Evolutionary conservation across 768 basidiomycete genomes (phyloP), one percentile per base, ranked within the genome.

Genomic region (Agrocybe chaxingu): DNA sequence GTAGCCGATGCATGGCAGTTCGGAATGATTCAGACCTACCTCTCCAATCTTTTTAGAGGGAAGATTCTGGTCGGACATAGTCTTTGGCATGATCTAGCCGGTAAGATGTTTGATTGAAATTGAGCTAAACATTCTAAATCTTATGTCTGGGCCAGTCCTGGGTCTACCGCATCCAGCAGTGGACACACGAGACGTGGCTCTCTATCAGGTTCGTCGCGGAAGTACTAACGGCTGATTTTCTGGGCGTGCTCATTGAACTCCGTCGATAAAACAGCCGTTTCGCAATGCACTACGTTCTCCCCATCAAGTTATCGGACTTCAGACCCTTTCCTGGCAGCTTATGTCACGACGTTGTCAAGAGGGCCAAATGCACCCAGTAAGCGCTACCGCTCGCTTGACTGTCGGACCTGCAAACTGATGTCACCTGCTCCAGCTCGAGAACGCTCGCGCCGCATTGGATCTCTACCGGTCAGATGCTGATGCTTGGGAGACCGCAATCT

Each of bases 121-220:
- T 24, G 5, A 24, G 24, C 24, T 24, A 24, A 24, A 24, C 24
- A 5, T 24, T 33, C 36, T 56, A 35, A 53, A 29, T 54, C 33
- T 43, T 47, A 39, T 18, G 42, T 48, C 49, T 40, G 24, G 24
- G 5, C 24, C 59, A 89, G 89, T 92, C 12, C 76, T 92, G 46
- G 89, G 89, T 12, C 83, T 91, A 52, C 86, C 88, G 11, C 89
- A 91, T 66, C 79, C 84, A 32, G 88, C 89, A 11, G 84, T 86
- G 7, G 73, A 76, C 43, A 92, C 90, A 9, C 80, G 90, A 45
- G 90, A 92, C 62, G 87, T 90, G 47, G 89, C 83, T 3, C 68
- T 92, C 31, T 92, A 89, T 66, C 78, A 73, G 66, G 79, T 78
- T 51, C 35, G 61, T 51, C 30, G 41, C 24, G 24, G 24, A 3